Conservation (phyloP, 176 grass and related monocot species). For the Hsuehochloa calcarea region DNA sequence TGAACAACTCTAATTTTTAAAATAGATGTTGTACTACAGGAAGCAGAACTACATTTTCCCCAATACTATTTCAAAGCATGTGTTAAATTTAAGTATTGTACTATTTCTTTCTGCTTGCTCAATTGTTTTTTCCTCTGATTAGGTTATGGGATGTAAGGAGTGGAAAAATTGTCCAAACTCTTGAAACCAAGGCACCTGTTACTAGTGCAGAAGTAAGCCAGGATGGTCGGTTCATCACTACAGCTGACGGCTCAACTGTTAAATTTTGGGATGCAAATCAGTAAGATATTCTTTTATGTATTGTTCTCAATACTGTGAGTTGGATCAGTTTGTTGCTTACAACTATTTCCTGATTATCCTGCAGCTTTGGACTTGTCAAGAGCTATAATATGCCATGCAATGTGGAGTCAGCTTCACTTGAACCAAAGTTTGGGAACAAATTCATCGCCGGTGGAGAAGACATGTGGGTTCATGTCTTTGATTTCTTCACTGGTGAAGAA, state of each 20-base stretch:
- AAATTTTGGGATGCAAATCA: slow-evolving; percentile 92
- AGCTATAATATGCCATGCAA: slow-evolving; percentile 76
- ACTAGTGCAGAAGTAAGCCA: slow-evolving; percentile 80
- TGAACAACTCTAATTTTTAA: not conserved
- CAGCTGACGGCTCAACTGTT: slow-evolving; percentile 67
- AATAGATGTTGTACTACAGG: not conserved
- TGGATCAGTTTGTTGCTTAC: not conserved
- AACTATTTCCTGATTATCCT: slow-evolving; percentile 19
- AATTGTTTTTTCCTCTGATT: not conserved
- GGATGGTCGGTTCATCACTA: slow-evolving; percentile 84
- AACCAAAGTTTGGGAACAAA: slow-evolving; percentile 68
- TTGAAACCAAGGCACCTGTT: slow-evolving; percentile 76
- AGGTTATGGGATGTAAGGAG: slow-evolving; percentile 85
- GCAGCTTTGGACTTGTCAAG: slow-evolving; percentile 79
- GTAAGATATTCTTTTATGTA: slow-evolving; percentile 36
- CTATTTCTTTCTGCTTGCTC: not conserved
- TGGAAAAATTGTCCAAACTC: slow-evolving; percentile 76
- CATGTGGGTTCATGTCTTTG: slow-evolving; percentile 82
- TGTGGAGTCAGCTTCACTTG: slow-evolving; percentile 75
- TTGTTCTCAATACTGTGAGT: not conserved
- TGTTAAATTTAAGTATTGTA: not conserved
- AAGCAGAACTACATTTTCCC: not conserved
- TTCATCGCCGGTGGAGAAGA: slow-evolving; percentile 82
- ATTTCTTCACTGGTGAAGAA: slow-evolving; percentile 81
- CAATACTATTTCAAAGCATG: not conserved